A percentile compares a stretch with the other conserved stretches of the same genome.
Conservation (phyloP, 1,284 basidiomycete genomes). For the Fistulina hepatica region DNA sequence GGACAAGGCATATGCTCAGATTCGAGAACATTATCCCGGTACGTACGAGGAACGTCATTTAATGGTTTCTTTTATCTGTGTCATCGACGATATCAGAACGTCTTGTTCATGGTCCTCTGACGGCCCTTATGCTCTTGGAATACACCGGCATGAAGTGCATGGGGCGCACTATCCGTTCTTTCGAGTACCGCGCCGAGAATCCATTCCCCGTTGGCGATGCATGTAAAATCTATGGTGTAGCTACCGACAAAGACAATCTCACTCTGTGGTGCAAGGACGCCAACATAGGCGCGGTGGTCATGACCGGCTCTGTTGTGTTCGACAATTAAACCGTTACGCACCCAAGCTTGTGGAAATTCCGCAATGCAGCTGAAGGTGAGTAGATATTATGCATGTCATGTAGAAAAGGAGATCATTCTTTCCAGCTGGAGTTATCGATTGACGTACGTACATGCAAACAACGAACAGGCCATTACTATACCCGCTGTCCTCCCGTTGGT, state of each 20-base stretch:
- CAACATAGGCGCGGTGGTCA: slow-evolving; percentile 56
- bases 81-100: slow-evolving; percentile 37
- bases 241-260: slow-evolving; percentile 29
- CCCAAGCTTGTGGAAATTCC: too few species aligned
- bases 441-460: too few species aligned
- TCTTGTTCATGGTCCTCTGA: slow-evolving; percentile 75
- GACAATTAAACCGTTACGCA: too few species aligned
- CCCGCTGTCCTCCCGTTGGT: too few species aligned
- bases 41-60: slow-evolving; percentile 14
- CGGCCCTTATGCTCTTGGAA: slow-evolving; percentile 68
- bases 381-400: too few species aligned
- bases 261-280: slow-evolving; percentile 48
- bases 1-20: slow-evolving; percentile 57
- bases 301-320: slow-evolving; percentile 42
- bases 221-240: slow-evolving; percentile 43
- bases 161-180: slow-evolving; percentile 35
- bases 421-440: too few species aligned
- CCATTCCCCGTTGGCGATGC: slow-evolving; percentile 58
- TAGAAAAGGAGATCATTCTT: too few species aligned
- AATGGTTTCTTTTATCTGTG: neutral
- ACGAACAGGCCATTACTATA: too few species aligned
- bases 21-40: slow-evolving; percentile 68
- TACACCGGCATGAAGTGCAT: slow-evolving; percentile 36
- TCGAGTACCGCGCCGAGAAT: slow-evolving; percentile 68
- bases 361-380: too few species aligned